These are phyloP conservation scores for Pogostemon cablin DNA, from an alignment of 257 asterid species.

Conservation along the genomic window DNA sequence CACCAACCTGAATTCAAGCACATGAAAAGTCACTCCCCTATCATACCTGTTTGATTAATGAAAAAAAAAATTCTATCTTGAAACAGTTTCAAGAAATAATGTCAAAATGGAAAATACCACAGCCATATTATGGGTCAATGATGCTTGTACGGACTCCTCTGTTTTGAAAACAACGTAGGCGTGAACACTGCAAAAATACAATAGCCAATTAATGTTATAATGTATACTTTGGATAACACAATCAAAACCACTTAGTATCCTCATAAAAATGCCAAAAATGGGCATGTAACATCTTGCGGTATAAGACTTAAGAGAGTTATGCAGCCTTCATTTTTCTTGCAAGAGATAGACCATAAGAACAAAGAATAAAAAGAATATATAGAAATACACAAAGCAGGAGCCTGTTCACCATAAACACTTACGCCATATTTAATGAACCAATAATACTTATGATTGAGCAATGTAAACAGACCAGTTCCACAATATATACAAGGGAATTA, in stretches of 20 bases:
- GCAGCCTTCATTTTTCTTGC: constrained; percentile 1
- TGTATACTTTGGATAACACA: background rate
- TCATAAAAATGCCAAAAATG: background rate
- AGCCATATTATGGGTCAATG: constrained; percentile 91
- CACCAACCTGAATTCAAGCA: constrained; percentile 65
- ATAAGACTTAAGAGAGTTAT: background rate
- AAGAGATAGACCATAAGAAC: background rate
- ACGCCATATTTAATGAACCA: background rate
- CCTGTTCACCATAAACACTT: constrained; percentile 21
- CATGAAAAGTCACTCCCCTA: constrained; percentile 9
- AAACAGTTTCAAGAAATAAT: constrained; percentile 3
- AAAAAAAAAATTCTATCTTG: background rate
- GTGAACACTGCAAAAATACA: constrained; percentile 67
- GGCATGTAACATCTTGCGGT: background rate
- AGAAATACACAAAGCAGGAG: background rate
- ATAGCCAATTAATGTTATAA: constrained; percentile 11
- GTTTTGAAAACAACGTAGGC: constrained; percentile 86
- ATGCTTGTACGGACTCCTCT: constrained; percentile 85
- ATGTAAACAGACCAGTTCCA: background rate
- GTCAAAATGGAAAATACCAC: constrained; percentile 55
- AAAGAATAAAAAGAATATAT: background rate
- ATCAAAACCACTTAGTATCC: background rate
- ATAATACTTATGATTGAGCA: background rate
- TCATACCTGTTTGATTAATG: background rate
- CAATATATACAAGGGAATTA: constrained; percentile 11